Evolutionary conservation across 2,329 filamentous ascomycete species (phyloP), one percentile per base, ranked within the genome.

Genomic region (Fusarium albosuccineum): DNA sequence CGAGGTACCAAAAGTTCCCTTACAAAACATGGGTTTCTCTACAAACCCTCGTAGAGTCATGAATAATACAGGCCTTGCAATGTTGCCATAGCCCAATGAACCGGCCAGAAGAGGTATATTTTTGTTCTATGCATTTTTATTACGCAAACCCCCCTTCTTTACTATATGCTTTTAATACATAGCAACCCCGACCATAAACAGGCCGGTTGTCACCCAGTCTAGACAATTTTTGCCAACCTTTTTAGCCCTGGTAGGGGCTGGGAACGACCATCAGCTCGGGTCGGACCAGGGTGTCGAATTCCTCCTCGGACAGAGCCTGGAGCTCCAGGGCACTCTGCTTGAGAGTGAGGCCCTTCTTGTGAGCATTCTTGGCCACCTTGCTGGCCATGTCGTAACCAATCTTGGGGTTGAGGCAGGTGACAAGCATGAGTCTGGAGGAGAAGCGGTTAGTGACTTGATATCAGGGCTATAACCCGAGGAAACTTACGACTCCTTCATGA

Each of bases 331-430:
- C 95, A 75, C 92, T 95, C 83, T 97, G 84, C 86, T 97, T 97
- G 61, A 99, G 87, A 26, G 94, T 97, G 52, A 95, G 82, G 34
- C 94, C 94, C 89, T 98, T 98, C 89, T 97, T 97, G 85, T 99
- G 96, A 14, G 96, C 96, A 77, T 99, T 97, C 90, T 97, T 97
- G 76, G 94, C 94, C 26, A 97, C 94, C 86, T 97, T 97, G 81
- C 91, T 94, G 53, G 94, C 94, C 92, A 97, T 97, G 79, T 97
- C 94, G 81, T 97, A 97, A 63, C 94, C 95, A 77, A 98, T 97
- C 81, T 97, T 93, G 72, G 94, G 94, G 87, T 97, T 97, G 67
- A 98, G 86, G 86, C 95, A 97, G 70, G 96, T 99, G 36, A 98
- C 96, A 70, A 98, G 88, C 96, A 99, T 99, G 74, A 99, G 87